These are phyloP conservation scores for Aspergillus asperescens DNA, from an alignment of 495 filamentous ascomycete species.

Conservation along the genomic window DNA sequence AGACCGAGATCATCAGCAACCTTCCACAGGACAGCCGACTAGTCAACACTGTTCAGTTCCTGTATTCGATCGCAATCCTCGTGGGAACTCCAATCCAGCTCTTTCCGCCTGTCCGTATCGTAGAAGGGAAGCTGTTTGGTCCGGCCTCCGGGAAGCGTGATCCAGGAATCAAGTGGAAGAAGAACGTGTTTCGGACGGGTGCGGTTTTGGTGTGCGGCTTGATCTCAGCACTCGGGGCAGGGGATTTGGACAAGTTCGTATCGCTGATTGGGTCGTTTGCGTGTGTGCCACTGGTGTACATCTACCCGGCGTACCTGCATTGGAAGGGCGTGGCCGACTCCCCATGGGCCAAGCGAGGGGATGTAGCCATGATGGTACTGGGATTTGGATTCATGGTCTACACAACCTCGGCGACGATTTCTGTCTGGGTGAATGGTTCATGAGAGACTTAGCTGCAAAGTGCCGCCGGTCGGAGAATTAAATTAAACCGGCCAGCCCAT, in stretches of 20 bases:
- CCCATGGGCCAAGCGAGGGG: slow-evolving; percentile 41
- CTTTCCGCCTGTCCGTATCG: slow-evolving; percentile 80
- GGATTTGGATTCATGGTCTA: slow-evolving; percentile 58
- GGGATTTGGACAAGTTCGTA: slow-evolving; percentile 89
- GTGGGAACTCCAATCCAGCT: slow-evolving; percentile 86
- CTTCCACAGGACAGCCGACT: slow-evolving; percentile 81
- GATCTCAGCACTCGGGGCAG: slow-evolving; percentile 80
- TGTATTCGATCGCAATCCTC: slow-evolving; percentile 85
- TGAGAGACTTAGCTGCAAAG: background rate
- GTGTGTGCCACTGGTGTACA: slow-evolving; percentile 88
- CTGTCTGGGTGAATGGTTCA: slow-evolving; percentile 22
- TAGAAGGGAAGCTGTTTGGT: slow-evolving; percentile 54
- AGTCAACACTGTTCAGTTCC: slow-evolving; percentile 84
- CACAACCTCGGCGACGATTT: slow-evolving; percentile 53
- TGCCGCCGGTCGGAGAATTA: background rate
- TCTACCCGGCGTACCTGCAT: slow-evolving; percentile 73
- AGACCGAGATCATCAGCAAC: slow-evolving; percentile 88
- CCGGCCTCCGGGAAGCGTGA: slow-evolving; percentile 81
- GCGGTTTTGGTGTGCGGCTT: slow-evolving; percentile 71
- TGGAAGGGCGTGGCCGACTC: slow-evolving; percentile 52
- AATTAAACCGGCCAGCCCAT: background rate
- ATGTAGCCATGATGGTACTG: slow-evolving; percentile 50
- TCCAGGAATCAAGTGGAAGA: slow-evolving; percentile 89
- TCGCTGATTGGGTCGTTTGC: slow-evolving; percentile 90
- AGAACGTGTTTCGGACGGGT: slow-evolving; percentile 82